A percentile compares a stretch with the other conserved stretches of the same genome.
phyloP scores from a whole-genome alignment of 768 basidiomycete genomes.

The Fibroporia radiculosa region DNA sequence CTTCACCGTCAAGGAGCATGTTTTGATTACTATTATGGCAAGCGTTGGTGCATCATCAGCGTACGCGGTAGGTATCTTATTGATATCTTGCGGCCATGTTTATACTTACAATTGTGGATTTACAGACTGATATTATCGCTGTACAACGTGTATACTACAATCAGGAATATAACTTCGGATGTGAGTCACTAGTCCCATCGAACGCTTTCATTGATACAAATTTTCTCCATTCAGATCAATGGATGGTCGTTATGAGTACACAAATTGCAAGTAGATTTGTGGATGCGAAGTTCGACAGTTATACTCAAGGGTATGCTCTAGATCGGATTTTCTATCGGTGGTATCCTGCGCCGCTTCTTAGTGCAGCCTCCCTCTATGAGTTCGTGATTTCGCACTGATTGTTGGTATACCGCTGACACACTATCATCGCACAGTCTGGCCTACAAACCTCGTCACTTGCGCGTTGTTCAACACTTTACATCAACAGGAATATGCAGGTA shows the following conservation, averaged over 20 bases:
- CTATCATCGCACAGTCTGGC: slow-evolving; percentile 46
- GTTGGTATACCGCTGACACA: not conserved
- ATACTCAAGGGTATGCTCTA: slow-evolving; percentile 31
- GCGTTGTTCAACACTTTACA: slow-evolving; percentile 76
- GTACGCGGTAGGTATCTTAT: slow-evolving; percentile 31
- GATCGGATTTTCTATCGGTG: slow-evolving; percentile 81
- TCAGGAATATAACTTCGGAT: slow-evolving; percentile 45
- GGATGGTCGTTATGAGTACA: slow-evolving; percentile 75
- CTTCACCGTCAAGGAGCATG: slow-evolving; percentile 56
- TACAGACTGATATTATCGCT: slow-evolving; percentile 58
- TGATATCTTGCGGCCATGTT: not conserved
- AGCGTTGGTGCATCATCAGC: slow-evolving; percentile 31
- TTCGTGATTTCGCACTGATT: not conserved
- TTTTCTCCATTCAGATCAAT: slow-evolving; percentile 47
- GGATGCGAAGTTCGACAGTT: not conserved
- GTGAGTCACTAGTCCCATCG: slow-evolving; percentile 22
- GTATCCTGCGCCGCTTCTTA: slow-evolving; percentile 67
- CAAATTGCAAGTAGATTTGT: slow-evolving; percentile 57
- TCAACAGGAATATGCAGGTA: slow-evolving; percentile 57
- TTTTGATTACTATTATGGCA: slow-evolving; percentile 39
- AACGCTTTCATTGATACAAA: slow-evolving; percentile 1
- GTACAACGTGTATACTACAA: slow-evolving; percentile 67
- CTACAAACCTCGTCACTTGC: slow-evolving; percentile 64
- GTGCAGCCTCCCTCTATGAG: slow-evolving; percentile 50
- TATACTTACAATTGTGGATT: not conserved